Evolutionary conservation across 2,329 filamentous ascomycete genomes (phyloP).

Genomic region (Colletotrichum simmondsii): DNA sequence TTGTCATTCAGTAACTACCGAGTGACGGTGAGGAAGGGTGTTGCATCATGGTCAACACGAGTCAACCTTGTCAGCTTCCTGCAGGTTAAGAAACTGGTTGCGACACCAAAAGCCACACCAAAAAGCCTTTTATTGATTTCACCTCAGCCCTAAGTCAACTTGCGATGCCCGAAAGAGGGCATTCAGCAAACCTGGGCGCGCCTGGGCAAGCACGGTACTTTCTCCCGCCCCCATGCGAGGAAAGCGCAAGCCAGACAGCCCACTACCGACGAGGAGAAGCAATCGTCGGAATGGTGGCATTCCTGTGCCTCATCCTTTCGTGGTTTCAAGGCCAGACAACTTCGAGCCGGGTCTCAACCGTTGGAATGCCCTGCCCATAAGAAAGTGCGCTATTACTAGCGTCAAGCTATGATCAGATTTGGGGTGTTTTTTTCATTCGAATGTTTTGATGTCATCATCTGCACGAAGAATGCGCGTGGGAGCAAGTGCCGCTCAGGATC

Average conservation of each 20-base stretch:
- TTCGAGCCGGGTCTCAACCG: not conserved
- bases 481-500: not conserved
- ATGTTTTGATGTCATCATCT: not conserved
- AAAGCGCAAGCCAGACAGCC: not conserved
- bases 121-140: conserved; percentile 19
- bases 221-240: not conserved
- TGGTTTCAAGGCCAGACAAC: conserved; percentile 9
- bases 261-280: not conserved
- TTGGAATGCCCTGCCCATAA: conserved; percentile 11
- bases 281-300: not conserved
- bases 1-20: not conserved
- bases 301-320: not conserved
- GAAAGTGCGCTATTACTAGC: conserved; percentile 3
- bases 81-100: not conserved
- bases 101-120: not conserved
- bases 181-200: not conserved
- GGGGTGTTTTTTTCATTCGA: not conserved
- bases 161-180: conserved; percentile 2
- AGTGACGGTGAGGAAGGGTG: not conserved
- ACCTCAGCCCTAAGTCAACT: conserved; percentile 30
- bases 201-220: conserved; percentile 14
- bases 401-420: not conserved
- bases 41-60: not conserved
- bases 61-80: conserved; percentile 19
- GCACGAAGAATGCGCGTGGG: not conserved